phyloP scores from a whole-genome alignment of 169 alveolate species.

The Plasmodium fragile region DNA sequence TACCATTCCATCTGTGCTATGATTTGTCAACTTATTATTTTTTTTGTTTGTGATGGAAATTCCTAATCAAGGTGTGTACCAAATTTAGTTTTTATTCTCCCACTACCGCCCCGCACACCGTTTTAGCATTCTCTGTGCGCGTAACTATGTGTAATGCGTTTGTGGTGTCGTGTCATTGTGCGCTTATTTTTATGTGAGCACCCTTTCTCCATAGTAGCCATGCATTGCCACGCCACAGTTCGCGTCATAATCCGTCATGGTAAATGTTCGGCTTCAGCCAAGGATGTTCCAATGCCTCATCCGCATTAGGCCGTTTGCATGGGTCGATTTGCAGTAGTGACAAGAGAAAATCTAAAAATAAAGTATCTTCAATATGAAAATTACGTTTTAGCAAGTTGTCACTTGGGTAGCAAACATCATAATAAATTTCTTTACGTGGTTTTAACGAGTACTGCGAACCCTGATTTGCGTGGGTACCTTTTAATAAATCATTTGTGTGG shows the following conservation, averaged over 20 bases:
- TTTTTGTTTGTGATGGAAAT: not conserved
- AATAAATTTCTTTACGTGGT: conserved; percentile 22
- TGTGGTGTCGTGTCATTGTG: not conserved
- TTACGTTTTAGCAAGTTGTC: conserved; percentile 39
- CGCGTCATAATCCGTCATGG: conserved; percentile 53
- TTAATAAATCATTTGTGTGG: conserved; percentile 30
- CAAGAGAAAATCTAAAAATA: conserved; percentile 63
- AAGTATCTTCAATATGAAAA: conserved; percentile 46
- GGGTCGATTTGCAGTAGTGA: conserved; percentile 90
- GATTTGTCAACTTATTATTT: not conserved
- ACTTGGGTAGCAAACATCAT: conserved; percentile 75
- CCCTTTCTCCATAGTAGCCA: not conserved
- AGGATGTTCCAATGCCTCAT: conserved; percentile 94
- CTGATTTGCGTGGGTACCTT: not conserved
- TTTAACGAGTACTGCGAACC: not conserved
- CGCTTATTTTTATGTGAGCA: not conserved
- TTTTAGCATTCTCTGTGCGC: not conserved
- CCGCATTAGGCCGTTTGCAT: conserved; percentile 89
- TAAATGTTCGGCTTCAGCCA: conserved; percentile 87
- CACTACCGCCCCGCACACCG: not conserved
- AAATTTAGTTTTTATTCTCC: not conserved
- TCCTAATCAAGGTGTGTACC: not conserved
- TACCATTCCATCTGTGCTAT: not conserved
- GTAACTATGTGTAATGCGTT: not conserved
- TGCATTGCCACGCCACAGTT: not conserved